Evolutionary conservation across 1,284 basidiomycete genomes (phyloP).

Genomic region (Trichosporon asahii): DNA sequence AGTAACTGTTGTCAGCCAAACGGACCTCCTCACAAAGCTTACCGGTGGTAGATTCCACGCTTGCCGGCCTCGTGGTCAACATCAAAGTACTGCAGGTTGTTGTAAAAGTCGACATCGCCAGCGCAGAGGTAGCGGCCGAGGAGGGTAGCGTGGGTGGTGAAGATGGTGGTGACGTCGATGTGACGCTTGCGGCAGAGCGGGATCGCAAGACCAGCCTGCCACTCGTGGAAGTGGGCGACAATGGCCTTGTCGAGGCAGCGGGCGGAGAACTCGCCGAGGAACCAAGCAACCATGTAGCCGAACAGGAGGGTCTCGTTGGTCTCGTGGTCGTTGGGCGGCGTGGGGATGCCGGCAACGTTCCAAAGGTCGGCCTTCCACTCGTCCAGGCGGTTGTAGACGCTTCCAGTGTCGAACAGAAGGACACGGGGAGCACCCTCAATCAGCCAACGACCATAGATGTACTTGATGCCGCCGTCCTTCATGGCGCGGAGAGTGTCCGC

Average conservation of each 20-base stretch:
- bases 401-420: conserved; percentile 91
- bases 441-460: conserved; percentile 93
- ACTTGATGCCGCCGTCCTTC: conserved; percentile 85
- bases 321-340: conserved; percentile 91
- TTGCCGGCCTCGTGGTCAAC: conserved; percentile 99
- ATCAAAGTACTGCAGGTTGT: conserved; percentile 98
- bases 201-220: conserved; percentile 97
- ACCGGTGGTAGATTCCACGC: conserved; percentile 77
- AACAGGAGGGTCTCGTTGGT: conserved; percentile 99
- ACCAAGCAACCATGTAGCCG: conserved; percentile 99
- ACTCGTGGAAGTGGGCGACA: conserved; percentile 97
- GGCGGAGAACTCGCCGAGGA: conserved; percentile 88
- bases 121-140: conserved; percentile 97
- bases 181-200: conserved; percentile 93
- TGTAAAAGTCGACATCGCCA: conserved; percentile 97
- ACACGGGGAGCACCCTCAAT: conserved; percentile 94
- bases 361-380: conserved; percentile 99
- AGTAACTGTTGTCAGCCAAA: conserved; percentile 77
- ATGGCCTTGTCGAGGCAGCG: conserved; percentile 78
- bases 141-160: conserved; percentile 97
- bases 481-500: conserved; percentile 69
- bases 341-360: conserved; percentile 96
- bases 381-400: conserved; percentile 76
- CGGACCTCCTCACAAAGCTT: conserved; percentile 26
- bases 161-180: conserved; percentile 95